Conservation (phyloP, 257 asterid species). For the Coffea eugenioides region DNA sequence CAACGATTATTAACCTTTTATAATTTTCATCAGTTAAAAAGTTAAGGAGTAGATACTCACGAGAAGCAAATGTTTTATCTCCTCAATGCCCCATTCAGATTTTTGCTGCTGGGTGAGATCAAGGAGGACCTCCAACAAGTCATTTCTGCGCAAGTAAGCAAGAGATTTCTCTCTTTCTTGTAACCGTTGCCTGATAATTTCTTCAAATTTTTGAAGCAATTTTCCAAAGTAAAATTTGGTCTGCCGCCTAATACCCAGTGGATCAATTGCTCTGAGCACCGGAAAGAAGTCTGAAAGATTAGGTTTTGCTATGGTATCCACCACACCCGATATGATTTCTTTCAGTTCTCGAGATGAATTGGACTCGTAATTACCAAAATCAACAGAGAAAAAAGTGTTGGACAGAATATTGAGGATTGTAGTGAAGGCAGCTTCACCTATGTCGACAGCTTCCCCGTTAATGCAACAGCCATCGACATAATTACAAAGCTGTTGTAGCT, state of each 20-base stretch:
- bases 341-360: conserved; percentile 5
- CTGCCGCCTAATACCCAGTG: not conserved
- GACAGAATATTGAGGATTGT: not conserved
- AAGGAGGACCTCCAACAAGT: conserved; percentile 19
- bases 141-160: not conserved
- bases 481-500: conserved; percentile 10
- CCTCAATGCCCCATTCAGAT: not conserved
- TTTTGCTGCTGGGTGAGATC: conserved; percentile 15
- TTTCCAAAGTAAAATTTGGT: not conserved
- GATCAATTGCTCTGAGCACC: conserved; percentile 4
- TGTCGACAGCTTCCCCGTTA: not conserved
- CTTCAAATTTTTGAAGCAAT: not conserved
- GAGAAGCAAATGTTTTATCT: conserved; percentile 6
- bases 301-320: not conserved
- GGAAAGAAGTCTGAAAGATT: conserved; percentile 17
- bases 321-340: not conserved
- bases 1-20: too few species aligned
- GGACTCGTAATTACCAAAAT: conserved; percentile 5
- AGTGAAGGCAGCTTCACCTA: not conserved
- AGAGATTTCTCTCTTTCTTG: too few species aligned
- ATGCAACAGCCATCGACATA: conserved; percentile 17
- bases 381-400: not conserved
- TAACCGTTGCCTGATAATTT: conserved; percentile 1
- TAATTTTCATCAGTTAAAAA: too few species aligned
- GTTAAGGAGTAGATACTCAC: not conserved